phyloP scores from a whole-genome alignment of 2,329 filamentous ascomycete genomes.

The Alternaria ventricosa region DNA sequence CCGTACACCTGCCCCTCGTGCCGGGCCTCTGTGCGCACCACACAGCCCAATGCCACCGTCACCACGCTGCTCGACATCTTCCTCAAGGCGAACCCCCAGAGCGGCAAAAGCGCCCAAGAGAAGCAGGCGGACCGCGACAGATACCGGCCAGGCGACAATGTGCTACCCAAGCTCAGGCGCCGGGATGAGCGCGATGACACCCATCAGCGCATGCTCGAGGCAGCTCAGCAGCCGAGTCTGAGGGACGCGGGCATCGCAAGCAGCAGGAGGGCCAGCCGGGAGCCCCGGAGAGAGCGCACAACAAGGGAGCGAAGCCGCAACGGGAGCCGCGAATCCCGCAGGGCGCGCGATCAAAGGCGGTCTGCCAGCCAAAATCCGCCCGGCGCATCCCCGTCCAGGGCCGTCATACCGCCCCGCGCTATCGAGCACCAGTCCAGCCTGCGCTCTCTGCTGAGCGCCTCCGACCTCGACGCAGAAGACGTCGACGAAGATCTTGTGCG shows the following conservation, averaged over 20 bases:
- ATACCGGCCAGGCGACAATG: slow-evolving; percentile 82
- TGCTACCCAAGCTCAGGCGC: slow-evolving; percentile 68
- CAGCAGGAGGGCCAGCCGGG: slow-evolving; percentile 50
- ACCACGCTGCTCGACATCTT: slow-evolving; percentile 91
- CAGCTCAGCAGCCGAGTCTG: slow-evolving; percentile 76
- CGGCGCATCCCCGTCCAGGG: slow-evolving; percentile 28
- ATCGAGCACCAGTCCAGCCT: slow-evolving; percentile 91
- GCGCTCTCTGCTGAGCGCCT: slow-evolving; percentile 80
- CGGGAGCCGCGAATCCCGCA: slow-evolving; percentile 40
- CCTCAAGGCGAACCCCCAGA: slow-evolving; percentile 77
- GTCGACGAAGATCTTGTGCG: slow-evolving; percentile 88
- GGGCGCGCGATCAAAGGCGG: slow-evolving; percentile 31
- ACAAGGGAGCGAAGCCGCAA: slow-evolving; percentile 50
- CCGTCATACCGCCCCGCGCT: slow-evolving; percentile 56
- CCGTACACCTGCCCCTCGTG: slow-evolving; percentile 92
- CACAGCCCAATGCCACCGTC: slow-evolving; percentile 87
- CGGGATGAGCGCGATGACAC: slow-evolving; percentile 64
- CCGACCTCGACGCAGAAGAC: slow-evolving; percentile 76
- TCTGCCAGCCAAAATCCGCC: slow-evolving; percentile 35
- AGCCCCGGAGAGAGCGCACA: slow-evolving; percentile 38
- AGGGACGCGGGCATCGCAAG: slow-evolving; percentile 65
- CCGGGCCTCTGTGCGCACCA: slow-evolving; percentile 83
- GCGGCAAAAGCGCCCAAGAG: slow-evolving; percentile 72
- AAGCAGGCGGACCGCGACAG: slow-evolving; percentile 75
- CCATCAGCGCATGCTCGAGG: slow-evolving; percentile 72